Evolutionary conservation across 2,329 filamentous ascomycete species (phyloP), one percentile per base, ranked within the genome.

Genomic region (Trichoderma sp.): DNA sequence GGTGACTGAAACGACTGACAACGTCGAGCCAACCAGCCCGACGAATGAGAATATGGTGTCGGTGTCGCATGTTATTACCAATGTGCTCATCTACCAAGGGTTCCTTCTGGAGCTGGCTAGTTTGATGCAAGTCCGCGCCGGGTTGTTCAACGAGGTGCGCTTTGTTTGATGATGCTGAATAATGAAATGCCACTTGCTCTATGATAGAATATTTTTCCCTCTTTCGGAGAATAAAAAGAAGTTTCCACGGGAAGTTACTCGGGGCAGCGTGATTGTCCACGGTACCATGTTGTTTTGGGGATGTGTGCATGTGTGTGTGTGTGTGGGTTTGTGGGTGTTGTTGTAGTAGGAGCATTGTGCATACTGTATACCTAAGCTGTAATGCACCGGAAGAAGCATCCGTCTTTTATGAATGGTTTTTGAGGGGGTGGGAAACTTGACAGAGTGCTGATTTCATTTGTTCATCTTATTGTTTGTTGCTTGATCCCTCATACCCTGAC

Each of bases 21-120:
- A 74, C 14, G 75, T 79, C 45, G 75, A 75, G 38, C 60, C 63
- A 24, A 71, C 75, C 14, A 75, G 75, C 33, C 24, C 60, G 27
- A 63, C 67, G n/a, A 59, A 21, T 9, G 77, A 77, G 18, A 74
- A 76, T 81, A 88, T 87, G 11, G 92, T 91, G 8, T 94, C 92
- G 8, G 90, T 97, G 5, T 94, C 93, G 56, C 94, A 96, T 81
- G 86, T 96, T 12, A 85, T 97, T 77, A 96, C 94, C 6, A 97
- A 96, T 82, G 90, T 93, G 56, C 90, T 96, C 75, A 90, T 96
- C 68, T 86, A 95, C 75, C 94, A 97, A 82, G 93, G 93, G 45
- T 97, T 97, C 81, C 84, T 96, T 67, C 87, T 96, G 67, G 94
- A 97, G 83, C 83, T 96, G 74, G 91, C 93, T 2, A 93, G 93